A percentile compares a stretch with the other conserved stretches of the same genome.
Evolutionary conservation across 306 rosid species (phyloP).

Genomic region (Vigna mungo): DNA sequence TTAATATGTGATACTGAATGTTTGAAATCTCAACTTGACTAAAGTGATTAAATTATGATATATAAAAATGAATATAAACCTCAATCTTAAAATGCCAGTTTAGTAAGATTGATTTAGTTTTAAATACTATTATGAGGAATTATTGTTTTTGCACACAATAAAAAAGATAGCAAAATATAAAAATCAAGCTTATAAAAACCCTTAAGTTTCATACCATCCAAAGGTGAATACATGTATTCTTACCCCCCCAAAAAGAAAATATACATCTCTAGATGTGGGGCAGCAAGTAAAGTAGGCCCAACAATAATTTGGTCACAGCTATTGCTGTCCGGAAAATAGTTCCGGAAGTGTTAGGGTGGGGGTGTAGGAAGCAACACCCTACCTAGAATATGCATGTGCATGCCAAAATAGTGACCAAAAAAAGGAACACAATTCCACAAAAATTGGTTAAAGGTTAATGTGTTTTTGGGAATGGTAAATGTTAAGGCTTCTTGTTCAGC

Average conservation of each 20-base stretch:
- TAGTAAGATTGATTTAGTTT: too few species aligned
- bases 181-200: background rate
- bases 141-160: background rate
- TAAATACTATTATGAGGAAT: too few species aligned
- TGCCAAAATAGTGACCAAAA: background rate
- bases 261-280: conserved; percentile 29
- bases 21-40: too few species aligned
- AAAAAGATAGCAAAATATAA: background rate
- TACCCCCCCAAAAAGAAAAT: conserved; percentile 6
- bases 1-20: too few species aligned
- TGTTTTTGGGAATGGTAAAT: background rate
- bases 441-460: background rate
- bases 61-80: too few species aligned
- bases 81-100: too few species aligned
- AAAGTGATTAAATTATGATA: too few species aligned
- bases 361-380: too few species aligned
- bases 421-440: background rate
- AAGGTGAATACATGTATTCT: background rate
- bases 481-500: conserved; percentile 48
- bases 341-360: too few species aligned
- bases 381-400: background rate
- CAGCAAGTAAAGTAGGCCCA: background rate
- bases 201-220: conserved; percentile 21
- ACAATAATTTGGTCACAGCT: conserved; percentile 7
- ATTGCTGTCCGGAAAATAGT: too few species aligned